Evolutionary conservation across 1,284 basidiomycete genomes (phyloP), one percentile per base, ranked within the genome.

Genomic region (Pseudozyma thailandica): DNA sequence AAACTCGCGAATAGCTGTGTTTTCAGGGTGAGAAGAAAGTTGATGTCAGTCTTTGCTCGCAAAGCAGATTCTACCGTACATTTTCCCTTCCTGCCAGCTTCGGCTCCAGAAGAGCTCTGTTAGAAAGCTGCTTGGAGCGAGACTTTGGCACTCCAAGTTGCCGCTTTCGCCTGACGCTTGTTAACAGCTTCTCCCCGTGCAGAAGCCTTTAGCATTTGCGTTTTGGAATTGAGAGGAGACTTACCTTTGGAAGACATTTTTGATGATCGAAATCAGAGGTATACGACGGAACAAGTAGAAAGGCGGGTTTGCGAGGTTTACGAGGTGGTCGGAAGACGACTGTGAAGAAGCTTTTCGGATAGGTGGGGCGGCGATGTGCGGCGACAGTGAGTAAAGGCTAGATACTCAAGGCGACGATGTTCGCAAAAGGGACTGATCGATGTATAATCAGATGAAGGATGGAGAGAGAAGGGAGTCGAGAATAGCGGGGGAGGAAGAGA

Each of bases 1-100:
- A 41, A 80, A 79, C 60, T 81, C 79, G 57, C 75, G 78, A 44
- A 81, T 81, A 35, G 79, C 79, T 80, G 66, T 23, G 5, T 15
- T 16, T n/a, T 18, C 27, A 21, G 18, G 5, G 20, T 7, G 21
- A 28, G 3, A 30, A 39, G 18, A 16, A 33, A 33, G 42, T 10
- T 23, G 3, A 18, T 10, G 46, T 46, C 47, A 50, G 44, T 27
- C 20, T 38, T 20, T 16, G 41, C 26, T 38, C 27, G n/a, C 38
- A 42, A n/a, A 7, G n/a, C n/a, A n/a, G n/a, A n/a, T n/a, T n/a
- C n/a, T n/a, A n/a, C n/a, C n/a, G n/a, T n/a, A n/a, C n/a, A n/a
- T n/a, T n/a, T n/a, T n/a, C n/a, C n/a, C n/a, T n/a, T n/a, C n/a
- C n/a, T n/a, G n/a, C n/a, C n/a, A n/a, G n/a, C n/a, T n/a, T n/a